Percentiles rank a stretch among this genome's conserved stretches.
These are phyloP conservation scores for Ophiostoma ulmi DNA, from an alignment of 2,329 filamentous ascomycete genomes.

Conservation along the genomic window DNA sequence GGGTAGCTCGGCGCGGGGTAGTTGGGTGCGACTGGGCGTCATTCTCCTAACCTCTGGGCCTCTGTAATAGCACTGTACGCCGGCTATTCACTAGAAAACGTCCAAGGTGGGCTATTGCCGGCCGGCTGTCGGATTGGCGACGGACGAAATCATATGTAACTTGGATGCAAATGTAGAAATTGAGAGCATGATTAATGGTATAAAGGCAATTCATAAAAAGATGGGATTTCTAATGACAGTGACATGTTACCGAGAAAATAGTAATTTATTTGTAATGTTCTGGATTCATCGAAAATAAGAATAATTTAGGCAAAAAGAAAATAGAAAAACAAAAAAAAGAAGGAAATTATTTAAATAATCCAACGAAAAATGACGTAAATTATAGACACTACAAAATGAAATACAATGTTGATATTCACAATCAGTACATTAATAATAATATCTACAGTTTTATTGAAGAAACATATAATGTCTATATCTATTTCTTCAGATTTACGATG, in stretches of 20 bases:
- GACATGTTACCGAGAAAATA: background rate
- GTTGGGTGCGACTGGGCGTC: background rate
- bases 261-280: background rate
- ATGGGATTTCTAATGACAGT: background rate
- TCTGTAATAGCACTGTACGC: background rate
- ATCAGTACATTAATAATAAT: too few species aligned
- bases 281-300: background rate
- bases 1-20: slow-evolving; percentile 19
- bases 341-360: background rate
- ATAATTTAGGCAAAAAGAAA: background rate
- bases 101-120: background rate
- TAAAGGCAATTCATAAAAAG: background rate
- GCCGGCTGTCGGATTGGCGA: background rate
- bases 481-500: background rate
- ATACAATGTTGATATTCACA: too few species aligned
- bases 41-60: background rate
- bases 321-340: background rate
- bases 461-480: background rate
- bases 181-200: background rate
- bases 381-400: too few species aligned
- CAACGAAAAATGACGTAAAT: too few species aligned
- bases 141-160: background rate
- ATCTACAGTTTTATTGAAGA: background rate
- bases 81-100: background rate
- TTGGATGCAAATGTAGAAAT: background rate